Evolutionary conservation across 2,329 filamentous ascomycete genomes (phyloP).

Genomic region (Pseudogymnoascus sp.): DNA sequence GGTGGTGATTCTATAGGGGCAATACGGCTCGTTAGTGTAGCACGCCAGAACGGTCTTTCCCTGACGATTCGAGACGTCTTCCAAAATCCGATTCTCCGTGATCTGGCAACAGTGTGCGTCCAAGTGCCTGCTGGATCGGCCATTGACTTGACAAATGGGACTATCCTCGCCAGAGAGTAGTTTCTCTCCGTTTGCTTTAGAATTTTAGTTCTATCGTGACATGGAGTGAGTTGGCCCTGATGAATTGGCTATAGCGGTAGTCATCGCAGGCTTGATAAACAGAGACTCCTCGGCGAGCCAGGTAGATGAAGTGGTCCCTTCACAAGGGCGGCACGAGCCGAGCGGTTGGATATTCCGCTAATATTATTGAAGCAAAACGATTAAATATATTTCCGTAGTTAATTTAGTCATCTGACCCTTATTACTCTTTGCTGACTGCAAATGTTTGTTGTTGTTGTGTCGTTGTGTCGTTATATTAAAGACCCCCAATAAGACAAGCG

Average conservation of each 20-base stretch:
- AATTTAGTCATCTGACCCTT: not conserved
- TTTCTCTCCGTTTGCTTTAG: not conserved
- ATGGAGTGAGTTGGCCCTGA: not conserved
- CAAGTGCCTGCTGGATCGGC: not conserved
- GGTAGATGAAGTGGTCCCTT: too few species aligned
- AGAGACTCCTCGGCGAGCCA: too few species aligned
- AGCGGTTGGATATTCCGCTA: not conserved
- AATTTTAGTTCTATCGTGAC: not conserved
- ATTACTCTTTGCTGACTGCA: not conserved
- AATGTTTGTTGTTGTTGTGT: not conserved
- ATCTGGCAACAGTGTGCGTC: not conserved
- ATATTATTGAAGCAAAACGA: not conserved
- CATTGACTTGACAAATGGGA: not conserved
- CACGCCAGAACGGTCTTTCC: conserved; percentile 10
- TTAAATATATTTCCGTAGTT: not conserved
- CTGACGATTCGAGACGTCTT: conserved; percentile 14
- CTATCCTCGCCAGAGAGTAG: not conserved
- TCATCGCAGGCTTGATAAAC: not conserved
- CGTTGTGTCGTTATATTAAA: not conserved
- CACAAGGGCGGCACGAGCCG: not conserved
- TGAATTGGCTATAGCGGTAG: not conserved
- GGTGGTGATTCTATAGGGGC: conserved; percentile 38
- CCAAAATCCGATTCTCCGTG: conserved; percentile 10
- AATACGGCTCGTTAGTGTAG: conserved; percentile 33
- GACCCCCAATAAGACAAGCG: not conserved